Percentiles rank a stretch among this genome's conserved stretches.
These are phyloP conservation scores for Ophiostoma sp. DNA, from an alignment of 2,329 filamentous ascomycete genomes.

Conservation along the genomic window DNA sequence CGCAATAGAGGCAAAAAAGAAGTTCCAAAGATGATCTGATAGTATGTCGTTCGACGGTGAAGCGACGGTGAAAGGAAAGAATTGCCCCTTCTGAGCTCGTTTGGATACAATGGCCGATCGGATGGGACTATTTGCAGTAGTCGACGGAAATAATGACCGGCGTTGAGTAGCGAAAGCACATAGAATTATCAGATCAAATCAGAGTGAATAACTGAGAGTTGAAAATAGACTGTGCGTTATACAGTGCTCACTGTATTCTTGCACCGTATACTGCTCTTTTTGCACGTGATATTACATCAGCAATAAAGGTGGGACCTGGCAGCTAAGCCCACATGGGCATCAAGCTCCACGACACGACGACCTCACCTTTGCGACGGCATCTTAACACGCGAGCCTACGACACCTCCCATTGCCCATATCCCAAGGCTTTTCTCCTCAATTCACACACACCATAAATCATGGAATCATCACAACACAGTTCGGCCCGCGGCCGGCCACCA, in stretches of 20 bases:
- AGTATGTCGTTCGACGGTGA: background rate
- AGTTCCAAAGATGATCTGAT: background rate
- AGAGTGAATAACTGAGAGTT: background rate
- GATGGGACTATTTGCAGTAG: background rate
- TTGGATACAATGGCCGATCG: background rate
- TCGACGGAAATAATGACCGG: background rate
- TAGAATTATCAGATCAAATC: constrained; percentile 10
- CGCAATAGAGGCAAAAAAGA: background rate
- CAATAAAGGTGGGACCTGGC: background rate
- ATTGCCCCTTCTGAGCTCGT: background rate
- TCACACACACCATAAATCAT: background rate
- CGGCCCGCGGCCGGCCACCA: constrained; percentile 21
- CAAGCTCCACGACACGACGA: background rate
- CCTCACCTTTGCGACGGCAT: background rate
- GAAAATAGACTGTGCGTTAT: background rate
- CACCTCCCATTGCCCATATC: background rate
- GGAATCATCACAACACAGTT: constrained; percentile 12
- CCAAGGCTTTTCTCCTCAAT: background rate
- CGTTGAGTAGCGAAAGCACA: background rate
- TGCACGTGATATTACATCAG: constrained; percentile 11
- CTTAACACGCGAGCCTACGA: no score
- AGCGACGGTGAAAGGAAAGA: background rate
- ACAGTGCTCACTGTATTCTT: no score
- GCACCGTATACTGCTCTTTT: background rate
- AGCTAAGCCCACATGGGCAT: constrained; percentile 1